phyloP scores from a whole-genome alignment of 352 stramenopile genomes.

The Phytopythium kandeliae region DNA sequence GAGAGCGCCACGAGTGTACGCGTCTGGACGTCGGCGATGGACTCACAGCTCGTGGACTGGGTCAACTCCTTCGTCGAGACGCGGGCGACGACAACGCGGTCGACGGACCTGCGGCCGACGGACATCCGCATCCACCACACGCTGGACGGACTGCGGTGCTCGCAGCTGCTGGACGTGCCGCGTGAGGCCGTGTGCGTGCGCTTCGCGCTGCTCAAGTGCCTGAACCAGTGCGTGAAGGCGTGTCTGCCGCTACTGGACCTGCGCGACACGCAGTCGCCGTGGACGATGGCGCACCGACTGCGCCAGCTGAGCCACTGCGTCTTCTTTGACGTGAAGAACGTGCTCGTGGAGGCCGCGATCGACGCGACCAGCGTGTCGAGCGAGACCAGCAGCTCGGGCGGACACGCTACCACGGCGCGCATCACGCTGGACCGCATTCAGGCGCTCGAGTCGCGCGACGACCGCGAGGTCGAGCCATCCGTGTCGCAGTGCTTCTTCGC shows the following conservation, averaged over 20 bases:
- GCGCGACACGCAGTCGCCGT: slow-evolving; percentile 59
- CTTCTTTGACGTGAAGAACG: slow-evolving; percentile 86
- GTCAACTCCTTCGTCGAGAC: slow-evolving; percentile 77
- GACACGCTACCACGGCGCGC: slow-evolving; percentile 59
- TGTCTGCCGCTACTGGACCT: slow-evolving; percentile 73
- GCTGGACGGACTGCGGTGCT: slow-evolving; percentile 72
- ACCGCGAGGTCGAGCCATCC: slow-evolving; percentile 81
- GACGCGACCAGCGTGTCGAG: slow-evolving; percentile 58
- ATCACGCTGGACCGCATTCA: slow-evolving; percentile 85
- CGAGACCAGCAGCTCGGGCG: slow-evolving; percentile 33
- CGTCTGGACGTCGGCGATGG: slow-evolving; percentile 63
- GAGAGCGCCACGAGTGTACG: slow-evolving; percentile 1
- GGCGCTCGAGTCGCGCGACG: slow-evolving; percentile 82
- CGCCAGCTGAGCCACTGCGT: slow-evolving; percentile 75
- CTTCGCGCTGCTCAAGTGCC: slow-evolving; percentile 78
- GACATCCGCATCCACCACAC: slow-evolving; percentile 68
- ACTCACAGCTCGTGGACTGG: slow-evolving; percentile 84
- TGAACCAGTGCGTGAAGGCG: slow-evolving; percentile 67
- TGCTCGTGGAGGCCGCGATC: slow-evolving; percentile 74
- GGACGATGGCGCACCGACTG: slow-evolving; percentile 69
- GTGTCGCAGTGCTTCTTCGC: slow-evolving; percentile 92
- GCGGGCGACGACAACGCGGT: slow-evolving; percentile 21
- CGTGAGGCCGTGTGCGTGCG: slow-evolving; percentile 61
- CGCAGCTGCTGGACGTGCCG: slow-evolving; percentile 48
- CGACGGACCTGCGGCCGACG: slow-evolving; percentile 57